Conservation (phyloP, 2,329 filamentous ascomycete genomes). For the Ascochyta viciae-villosae region DNA sequence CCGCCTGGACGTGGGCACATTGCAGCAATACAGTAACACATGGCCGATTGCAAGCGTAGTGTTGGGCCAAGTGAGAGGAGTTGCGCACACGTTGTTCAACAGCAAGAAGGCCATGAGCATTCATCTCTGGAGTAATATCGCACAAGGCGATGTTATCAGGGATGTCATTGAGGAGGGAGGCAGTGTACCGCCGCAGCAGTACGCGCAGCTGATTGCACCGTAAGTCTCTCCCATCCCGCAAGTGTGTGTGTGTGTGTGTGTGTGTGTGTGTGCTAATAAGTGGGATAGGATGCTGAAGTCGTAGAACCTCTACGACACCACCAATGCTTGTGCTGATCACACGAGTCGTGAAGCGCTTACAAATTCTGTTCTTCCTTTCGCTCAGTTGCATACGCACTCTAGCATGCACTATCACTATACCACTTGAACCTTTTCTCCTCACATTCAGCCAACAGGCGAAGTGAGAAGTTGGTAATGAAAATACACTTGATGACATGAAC, state of each 20-base stretch:
- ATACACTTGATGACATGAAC: slow-evolving; percentile 2
- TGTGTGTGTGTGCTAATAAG: neutral
- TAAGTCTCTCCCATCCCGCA: slow-evolving; percentile 28
- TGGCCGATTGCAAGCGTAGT: slow-evolving; percentile 77
- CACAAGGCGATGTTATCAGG: slow-evolving; percentile 44
- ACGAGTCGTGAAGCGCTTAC: neutral
- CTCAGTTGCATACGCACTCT: slow-evolving; percentile 2
- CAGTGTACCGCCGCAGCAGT: slow-evolving; percentile 42
- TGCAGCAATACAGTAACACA: slow-evolving; percentile 70
- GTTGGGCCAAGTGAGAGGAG: slow-evolving; percentile 74
- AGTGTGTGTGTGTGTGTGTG: slow-evolving; percentile 4
- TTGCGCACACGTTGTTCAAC: slow-evolving; percentile 75
- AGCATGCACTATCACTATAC: slow-evolving; percentile 13
- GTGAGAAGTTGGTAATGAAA: neutral
- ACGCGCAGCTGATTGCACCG: slow-evolving; percentile 46
- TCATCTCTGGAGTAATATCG: slow-evolving; percentile 48
- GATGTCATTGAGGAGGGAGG: slow-evolving; percentile 45
- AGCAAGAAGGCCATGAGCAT: slow-evolving; percentile 51
- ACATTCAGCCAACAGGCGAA: neutral
- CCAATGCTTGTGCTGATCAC: neutral
- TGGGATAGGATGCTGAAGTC: slow-evolving; percentile 41
- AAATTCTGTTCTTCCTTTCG: slow-evolving; percentile 1
- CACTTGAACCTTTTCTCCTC: slow-evolving; percentile 1
- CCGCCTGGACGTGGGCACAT: slow-evolving; percentile 77
- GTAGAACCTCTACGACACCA: slow-evolving; percentile 11